Conservation (phyloP, 2,329 filamentous ascomycete genomes). For the Samsoniella hepiali region DNA sequence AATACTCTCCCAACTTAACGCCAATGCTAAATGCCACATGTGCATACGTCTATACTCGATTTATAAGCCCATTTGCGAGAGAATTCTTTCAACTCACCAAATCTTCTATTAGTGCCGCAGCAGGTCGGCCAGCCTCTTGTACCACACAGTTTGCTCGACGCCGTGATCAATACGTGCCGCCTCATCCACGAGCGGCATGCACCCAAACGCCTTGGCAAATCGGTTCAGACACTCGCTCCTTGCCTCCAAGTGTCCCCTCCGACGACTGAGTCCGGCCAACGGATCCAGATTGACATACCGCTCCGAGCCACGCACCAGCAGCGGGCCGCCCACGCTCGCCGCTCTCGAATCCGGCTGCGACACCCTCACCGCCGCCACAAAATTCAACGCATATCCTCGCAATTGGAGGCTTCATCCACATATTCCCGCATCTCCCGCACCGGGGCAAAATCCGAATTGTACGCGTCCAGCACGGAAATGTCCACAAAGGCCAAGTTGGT, state of each 20-base stretch:
- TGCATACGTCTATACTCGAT: neutral
- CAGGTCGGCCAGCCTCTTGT: neutral
- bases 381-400: conserved; percentile 42
- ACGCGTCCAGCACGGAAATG: conserved; percentile 38
- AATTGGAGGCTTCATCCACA: conserved; percentile 39
- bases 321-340: conserved; percentile 31
- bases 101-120: neutral
- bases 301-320: conserved; percentile 34
- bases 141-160: conserved; percentile 1
- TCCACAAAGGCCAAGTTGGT: conserved; percentile 38
- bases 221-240: conserved; percentile 36
- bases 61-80: neutral
- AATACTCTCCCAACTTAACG: neutral
- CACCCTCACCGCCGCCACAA: conserved; percentile 30
- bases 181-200: conserved; percentile 31
- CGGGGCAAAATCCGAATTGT: conserved; percentile 34
- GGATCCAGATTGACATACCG: conserved; percentile 34
- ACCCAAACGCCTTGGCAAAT: conserved; percentile 33
- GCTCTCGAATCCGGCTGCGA: neutral
- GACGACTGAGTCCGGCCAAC: conserved; percentile 32
- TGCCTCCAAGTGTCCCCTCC: conserved; percentile 32
- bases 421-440: conserved; percentile 33
- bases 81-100: neutral
- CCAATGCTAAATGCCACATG: neutral
- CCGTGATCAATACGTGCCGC: conserved; percentile 6